These are phyloP conservation scores for Metarhizium brunneum DNA, from an alignment of 2,329 filamentous ascomycete genomes.

Conservation along the genomic window DNA sequence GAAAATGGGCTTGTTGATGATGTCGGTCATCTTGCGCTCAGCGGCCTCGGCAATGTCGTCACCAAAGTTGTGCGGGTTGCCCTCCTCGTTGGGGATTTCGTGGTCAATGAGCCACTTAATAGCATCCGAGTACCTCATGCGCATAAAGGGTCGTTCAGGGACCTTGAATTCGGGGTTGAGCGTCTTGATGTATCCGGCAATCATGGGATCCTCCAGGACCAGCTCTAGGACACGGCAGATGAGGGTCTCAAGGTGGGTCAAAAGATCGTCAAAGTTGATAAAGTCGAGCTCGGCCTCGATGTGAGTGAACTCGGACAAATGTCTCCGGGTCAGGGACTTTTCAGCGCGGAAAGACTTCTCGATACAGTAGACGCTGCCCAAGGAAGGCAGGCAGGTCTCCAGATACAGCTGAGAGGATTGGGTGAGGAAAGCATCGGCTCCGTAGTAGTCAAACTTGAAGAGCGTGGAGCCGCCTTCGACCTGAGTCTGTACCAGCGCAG, in stretches of 20 bases:
- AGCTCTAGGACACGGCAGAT: conserved; percentile 79
- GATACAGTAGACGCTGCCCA: conserved; percentile 95
- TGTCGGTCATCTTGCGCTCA: conserved; percentile 93
- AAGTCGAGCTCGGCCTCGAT: conserved; percentile 95
- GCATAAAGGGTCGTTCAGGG: conserved; percentile 77
- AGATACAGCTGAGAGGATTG: conserved; percentile 97
- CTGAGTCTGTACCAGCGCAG: conserved; percentile 88
- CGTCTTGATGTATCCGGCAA: conserved; percentile 64
- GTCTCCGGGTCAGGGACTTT: conserved; percentile 87
- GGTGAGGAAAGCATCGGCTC: conserved; percentile 83
- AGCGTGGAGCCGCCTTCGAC: conserved; percentile 88
- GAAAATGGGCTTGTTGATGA: conserved; percentile 91
- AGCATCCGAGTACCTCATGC: conserved; percentile 91
- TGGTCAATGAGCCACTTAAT: conserved; percentile 90
- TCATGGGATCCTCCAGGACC: conserved; percentile 62
- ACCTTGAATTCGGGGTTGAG: conserved; percentile 86
- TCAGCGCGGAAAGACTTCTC: conserved; percentile 98
- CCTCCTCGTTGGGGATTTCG: conserved; percentile 88
- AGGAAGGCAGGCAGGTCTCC: conserved; percentile 81
- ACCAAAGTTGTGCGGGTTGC: conserved; percentile 80
- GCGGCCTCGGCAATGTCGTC: conserved; percentile 98
- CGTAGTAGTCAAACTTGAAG: conserved; percentile 84
- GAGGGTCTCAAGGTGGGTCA: conserved; percentile 77
- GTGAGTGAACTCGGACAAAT: conserved; percentile 94
- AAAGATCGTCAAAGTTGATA: conserved; percentile 83